A percentile compares a stretch with the other conserved stretches of the same genome.
Conservation (phyloP, 2,329 filamentous ascomycete species). For the Dactylellina drechsleri region DNA sequence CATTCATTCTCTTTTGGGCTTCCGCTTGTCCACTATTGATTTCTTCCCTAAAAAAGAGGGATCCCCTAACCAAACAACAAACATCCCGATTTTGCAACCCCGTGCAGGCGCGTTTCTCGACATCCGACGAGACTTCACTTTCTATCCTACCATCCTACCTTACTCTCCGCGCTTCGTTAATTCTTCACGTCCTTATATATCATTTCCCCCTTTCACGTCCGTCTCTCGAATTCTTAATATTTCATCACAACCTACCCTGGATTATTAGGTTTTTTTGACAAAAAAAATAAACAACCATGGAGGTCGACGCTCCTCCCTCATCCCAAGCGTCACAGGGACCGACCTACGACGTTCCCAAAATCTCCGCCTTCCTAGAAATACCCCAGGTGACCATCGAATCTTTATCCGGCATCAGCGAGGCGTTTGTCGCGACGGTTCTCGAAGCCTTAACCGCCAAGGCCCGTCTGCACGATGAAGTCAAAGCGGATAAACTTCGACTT, state of each 20-base stretch:
- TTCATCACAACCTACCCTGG: neutral
- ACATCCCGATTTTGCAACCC: conserved; percentile 28
- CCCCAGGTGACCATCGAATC: conserved; percentile 56
- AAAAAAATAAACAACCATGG: conserved; percentile 27
- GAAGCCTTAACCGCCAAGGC: conserved; percentile 80
- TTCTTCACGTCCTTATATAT: neutral
- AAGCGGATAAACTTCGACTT: conserved; percentile 84
- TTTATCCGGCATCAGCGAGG: conserved; percentile 67
- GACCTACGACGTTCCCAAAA: conserved; percentile 56
- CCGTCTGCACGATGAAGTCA: conserved; percentile 81
- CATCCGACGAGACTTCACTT: conserved; percentile 2
- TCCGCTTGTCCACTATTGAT: conserved; percentile 32
- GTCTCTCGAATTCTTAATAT: conserved; percentile 27
- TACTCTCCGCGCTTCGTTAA: no score
- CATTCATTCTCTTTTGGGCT: conserved; percentile 31
- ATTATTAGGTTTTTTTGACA: neutral
- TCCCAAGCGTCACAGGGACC: conserved; percentile 37
- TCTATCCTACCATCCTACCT: no score
- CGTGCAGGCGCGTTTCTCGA: conserved; percentile 54
- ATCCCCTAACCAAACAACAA: conserved; percentile 44
- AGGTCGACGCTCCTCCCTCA: conserved; percentile 51
- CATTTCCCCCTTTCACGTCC: neutral
- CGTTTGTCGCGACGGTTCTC: conserved; percentile 80
- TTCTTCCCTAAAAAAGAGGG: no score
- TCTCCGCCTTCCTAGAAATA: conserved; percentile 57